A percentile compares a stretch with the other conserved stretches of the same genome.
Conservation (phyloP, 495 filamentous ascomycete species). For the Talaromyces ruber region DNA sequence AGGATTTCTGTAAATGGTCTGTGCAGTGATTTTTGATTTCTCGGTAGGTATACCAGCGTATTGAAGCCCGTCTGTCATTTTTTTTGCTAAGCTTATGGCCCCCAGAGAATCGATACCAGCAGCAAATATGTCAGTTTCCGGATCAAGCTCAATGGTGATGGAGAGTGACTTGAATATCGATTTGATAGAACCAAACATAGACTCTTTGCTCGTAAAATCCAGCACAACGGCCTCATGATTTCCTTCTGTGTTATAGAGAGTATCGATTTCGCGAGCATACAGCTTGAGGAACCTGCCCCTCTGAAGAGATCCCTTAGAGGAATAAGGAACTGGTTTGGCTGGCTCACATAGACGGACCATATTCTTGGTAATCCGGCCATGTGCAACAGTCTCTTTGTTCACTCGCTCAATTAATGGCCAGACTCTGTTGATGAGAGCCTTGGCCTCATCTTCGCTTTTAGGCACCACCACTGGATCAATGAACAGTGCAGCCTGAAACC, state of each 20-base stretch:
- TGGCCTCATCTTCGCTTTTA: conserved; percentile 1
- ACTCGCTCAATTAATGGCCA: not conserved
- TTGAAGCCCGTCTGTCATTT: not conserved
- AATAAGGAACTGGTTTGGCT: not conserved
- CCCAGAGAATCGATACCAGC: not conserved
- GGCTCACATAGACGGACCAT: not conserved
- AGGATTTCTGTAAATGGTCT: not conserved
- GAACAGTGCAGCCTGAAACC: conserved; percentile 16
- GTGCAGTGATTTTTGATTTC: not conserved
- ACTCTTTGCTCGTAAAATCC: not conserved
- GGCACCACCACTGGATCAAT: conserved; percentile 23
- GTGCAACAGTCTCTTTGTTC: not conserved
- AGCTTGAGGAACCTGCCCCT: not conserved
- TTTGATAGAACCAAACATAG: not conserved
- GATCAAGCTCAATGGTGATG: not conserved
- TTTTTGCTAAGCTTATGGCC: not conserved
- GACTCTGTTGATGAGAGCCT: not conserved
- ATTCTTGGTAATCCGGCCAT: not conserved
- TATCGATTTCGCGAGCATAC: not conserved
- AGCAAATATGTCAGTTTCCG: not conserved
- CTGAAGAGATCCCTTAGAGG: not conserved
- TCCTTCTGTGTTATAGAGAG: not conserved
- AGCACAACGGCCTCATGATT: not conserved
- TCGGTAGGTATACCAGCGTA: not conserved
- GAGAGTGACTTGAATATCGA: not conserved